A percentile compares a stretch with the other conserved stretches of the same genome.
Conservation (phyloP, 179 eudicot species). For the Beta corolliflora region DNA sequence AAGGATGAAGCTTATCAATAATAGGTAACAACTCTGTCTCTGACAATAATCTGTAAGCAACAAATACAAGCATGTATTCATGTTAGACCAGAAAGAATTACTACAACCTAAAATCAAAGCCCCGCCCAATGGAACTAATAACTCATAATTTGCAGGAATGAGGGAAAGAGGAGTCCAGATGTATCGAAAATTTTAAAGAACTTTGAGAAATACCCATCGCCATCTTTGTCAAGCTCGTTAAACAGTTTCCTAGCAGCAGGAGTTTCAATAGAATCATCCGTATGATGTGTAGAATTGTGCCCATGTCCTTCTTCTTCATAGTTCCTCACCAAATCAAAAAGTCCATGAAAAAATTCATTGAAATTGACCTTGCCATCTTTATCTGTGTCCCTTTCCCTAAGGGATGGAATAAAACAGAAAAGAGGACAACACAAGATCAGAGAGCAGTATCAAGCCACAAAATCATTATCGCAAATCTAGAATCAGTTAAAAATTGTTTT, state of each 20-base stretch:
- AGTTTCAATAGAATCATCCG: conserved; percentile 56
- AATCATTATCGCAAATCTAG: background rate
- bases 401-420: conserved; percentile 5
- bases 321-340: conserved; percentile 82
- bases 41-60: conserved; percentile 54
- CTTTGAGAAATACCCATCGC: conserved; percentile 61
- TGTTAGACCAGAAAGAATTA: conserved; percentile 4
- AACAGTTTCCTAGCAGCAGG: conserved; percentile 84
- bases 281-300: conserved; percentile 56
- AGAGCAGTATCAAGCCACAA: conserved; percentile 15
- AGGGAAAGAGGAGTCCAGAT: conserved; percentile 3
- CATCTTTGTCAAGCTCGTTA: conserved; percentile 80
- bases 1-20: conserved; percentile 88
- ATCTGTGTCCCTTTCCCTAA: conserved; percentile 94
- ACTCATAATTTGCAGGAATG: background rate
- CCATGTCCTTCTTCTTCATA: conserved; percentile 69
- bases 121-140: background rate
- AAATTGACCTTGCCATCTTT: conserved; percentile 89
- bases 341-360: conserved; percentile 90
- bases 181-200: background rate
- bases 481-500: background rate
- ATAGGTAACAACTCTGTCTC: conserved; percentile 75
- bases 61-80: background rate
- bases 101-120: background rate
- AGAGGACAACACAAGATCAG: conserved; percentile 14